A percentile compares a stretch with the other conserved stretches of the same genome.
These are phyloP conservation scores for Raffaelea albimanens DNA, from an alignment of 2,329 filamentous ascomycete genomes.

Conservation along the genomic window DNA sequence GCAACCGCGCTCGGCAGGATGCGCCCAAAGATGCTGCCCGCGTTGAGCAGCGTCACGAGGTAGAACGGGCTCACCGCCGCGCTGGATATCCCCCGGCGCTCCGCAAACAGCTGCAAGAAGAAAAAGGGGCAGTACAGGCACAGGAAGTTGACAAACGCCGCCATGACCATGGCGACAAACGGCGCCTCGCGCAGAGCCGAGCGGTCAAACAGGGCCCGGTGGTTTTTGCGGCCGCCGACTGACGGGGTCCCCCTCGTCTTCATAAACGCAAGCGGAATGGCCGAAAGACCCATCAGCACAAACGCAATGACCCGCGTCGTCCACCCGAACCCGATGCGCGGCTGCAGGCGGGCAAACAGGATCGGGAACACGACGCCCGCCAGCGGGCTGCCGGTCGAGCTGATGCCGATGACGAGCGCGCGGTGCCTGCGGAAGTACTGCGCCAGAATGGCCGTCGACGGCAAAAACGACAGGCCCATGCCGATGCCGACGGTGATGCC, in stretches of 20 bases:
- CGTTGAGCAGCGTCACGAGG: constrained; percentile 28
- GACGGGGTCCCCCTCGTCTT: constrained; percentile 16
- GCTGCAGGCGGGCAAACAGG: constrained; percentile 25
- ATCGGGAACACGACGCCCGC: constrained; percentile 37
- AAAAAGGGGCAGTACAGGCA: constrained; percentile 39
- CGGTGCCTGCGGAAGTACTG: constrained; percentile 28
- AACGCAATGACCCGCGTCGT: constrained; percentile 44
- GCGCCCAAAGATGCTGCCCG: constrained; percentile 34
- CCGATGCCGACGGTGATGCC: constrained; percentile 29
- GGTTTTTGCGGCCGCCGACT: background rate
- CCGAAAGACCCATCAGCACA: constrained; percentile 27
- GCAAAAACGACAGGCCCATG: constrained; percentile 24
- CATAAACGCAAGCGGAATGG: constrained; percentile 30
- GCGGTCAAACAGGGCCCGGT: constrained; percentile 20
- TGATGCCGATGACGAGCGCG: constrained; percentile 23
- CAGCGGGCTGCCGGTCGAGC: constrained; percentile 24
- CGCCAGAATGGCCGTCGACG: constrained; percentile 26
- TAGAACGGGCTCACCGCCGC: constrained; percentile 12
- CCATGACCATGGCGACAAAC: constrained; percentile 27
- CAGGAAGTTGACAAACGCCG: constrained; percentile 30
- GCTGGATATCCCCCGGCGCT: constrained; percentile 26
- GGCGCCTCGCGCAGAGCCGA: constrained; percentile 27
- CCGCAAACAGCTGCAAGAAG: constrained; percentile 33
- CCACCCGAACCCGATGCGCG: constrained; percentile 25
- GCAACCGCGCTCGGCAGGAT: constrained; percentile 34